Conservation (phyloP, 805 yeast species). For the Torulaspora franciscae region DNA sequence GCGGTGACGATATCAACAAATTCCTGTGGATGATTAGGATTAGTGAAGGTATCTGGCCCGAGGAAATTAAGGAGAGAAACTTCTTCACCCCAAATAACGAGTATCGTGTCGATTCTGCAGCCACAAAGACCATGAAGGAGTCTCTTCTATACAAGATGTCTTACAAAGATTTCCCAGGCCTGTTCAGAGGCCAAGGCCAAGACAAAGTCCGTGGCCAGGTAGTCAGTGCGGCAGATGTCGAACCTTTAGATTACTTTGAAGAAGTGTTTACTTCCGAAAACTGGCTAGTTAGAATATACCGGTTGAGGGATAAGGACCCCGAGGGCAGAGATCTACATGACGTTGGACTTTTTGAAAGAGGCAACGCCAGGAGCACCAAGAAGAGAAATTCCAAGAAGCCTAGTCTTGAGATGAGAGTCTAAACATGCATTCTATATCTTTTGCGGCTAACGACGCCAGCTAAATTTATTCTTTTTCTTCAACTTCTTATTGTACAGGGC, state of each 20-base stretch:
- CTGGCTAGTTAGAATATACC: constrained; percentile 93
- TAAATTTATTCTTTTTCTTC: constrained; percentile 15
- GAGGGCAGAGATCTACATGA: constrained; percentile 72
- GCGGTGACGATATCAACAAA: constrained; percentile 95
- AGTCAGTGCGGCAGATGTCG: constrained; percentile 49
- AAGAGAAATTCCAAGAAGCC: constrained; percentile 50
- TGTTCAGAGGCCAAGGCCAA: constrained; percentile 52
- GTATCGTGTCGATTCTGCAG: constrained; percentile 76
- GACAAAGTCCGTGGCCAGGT: constrained; percentile 89
- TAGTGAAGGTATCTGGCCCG: constrained; percentile 99
- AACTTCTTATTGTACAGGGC: constrained; percentile 35
- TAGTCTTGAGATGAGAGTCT: constrained; percentile 44
- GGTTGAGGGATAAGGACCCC: constrained; percentile 81
- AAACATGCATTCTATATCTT: constrained; percentile 8
- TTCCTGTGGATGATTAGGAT: constrained; percentile 98
- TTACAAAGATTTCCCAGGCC: constrained; percentile 76
- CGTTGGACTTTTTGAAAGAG: constrained; percentile 51
- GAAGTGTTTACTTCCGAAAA: constrained; percentile 94
- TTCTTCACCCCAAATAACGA: constrained; percentile 84
- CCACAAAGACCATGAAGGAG: constrained; percentile 80
- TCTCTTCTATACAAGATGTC: constrained; percentile 94
- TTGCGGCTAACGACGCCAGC: constrained; percentile 15
- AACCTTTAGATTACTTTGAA: constrained; percentile 69
- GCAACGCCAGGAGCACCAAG: constrained; percentile 30
- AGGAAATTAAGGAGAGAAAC: constrained; percentile 82